Evolutionary conservation across 306 rosid species (phyloP), one percentile per base, ranked within the genome.

Genomic region (Begonia fuchsioides): DNA sequence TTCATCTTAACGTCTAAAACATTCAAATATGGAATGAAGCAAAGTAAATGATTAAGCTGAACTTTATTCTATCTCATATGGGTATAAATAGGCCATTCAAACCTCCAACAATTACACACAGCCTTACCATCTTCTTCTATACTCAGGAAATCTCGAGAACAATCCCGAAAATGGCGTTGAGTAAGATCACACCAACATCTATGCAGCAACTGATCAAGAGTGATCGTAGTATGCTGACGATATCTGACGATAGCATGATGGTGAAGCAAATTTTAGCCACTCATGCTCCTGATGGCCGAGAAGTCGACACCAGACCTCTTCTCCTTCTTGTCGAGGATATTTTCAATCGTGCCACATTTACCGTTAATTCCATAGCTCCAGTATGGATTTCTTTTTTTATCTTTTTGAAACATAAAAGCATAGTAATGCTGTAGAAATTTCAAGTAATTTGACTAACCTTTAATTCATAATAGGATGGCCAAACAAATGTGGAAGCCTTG

Each of bases 321-420:
- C 75, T 79, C 12, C 59, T 40, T 39, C 52, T 75, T 14, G 80
- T 79, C 16, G 87, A 79, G 54, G 76, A 79, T 56, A 68, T 79
- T 61, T 68, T 79, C 18, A 57, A 17, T 39, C 65, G 48, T 5
- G 63, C 79, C 50, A 63, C 68, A 52, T 14, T 59, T 7, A 53
- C n/a, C 16, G 19, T 63, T 12, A 70, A 72, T 14, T 45, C 20
- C 50, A 50, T 39, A 62, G 52, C 72, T 44, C 44, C 38, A 61
- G 78, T 64, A 68, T 12, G 50, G 51, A 57, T 26, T 59, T 45
- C 10, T 15, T 44, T 12, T 51, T 66, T 14, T 18, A 32, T 48
- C 44, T 51, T 32, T 10, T 45, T 17, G 13, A 16, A 47, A 15
- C 8, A 26, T 26, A 26, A 26, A 26, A 26, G 35, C 35, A 3